A percentile compares a stretch with the other conserved stretches of the same genome.
phyloP scores from a whole-genome alignment of 139 green algal genomes.

The Mesotaenium endlicherianum region DNA sequence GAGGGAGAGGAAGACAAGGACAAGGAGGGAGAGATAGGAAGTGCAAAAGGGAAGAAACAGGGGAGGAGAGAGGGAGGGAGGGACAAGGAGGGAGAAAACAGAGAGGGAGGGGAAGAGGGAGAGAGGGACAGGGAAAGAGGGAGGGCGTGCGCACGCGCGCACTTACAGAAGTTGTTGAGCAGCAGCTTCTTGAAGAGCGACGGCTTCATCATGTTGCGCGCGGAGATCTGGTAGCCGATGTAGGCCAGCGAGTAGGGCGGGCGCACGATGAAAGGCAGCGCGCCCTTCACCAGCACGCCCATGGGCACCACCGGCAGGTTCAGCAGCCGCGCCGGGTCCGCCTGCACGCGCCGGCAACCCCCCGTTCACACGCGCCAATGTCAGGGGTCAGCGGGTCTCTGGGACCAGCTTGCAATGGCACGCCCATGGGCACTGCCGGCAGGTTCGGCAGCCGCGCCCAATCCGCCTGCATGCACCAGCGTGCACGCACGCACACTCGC shows the following conservation, averaged over 20 bases:
- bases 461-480: slow-evolving; percentile 12
- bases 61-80: background rate
- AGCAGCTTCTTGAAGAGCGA: slow-evolving; percentile 24
- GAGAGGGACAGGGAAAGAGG: slow-evolving; percentile 9
- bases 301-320: slow-evolving; percentile 30
- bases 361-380: no score
- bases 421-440: slow-evolving; percentile 21
- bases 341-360: slow-evolving; percentile 26
- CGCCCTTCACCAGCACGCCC: slow-evolving; percentile 24
- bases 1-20: background rate
- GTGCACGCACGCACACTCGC: no score
- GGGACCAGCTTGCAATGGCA: slow-evolving; percentile 24
- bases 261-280: slow-evolving; percentile 29
- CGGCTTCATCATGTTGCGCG: slow-evolving; percentile 40
- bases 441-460: slow-evolving; percentile 10
- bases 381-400: no score
- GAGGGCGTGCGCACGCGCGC: background rate
- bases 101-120: slow-evolving; percentile 1
- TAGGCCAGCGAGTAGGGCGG: slow-evolving; percentile 43
- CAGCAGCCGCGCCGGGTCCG: background rate
- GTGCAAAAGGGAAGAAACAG: background rate
- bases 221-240: slow-evolving; percentile 33
- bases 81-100: background rate
- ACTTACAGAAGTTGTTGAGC: slow-evolving; percentile 43
- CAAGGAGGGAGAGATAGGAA: no score